Evolutionary conservation across 768 basidiomycete genomes (phyloP).

Genomic region (Lactarius deliciosus): DNA sequence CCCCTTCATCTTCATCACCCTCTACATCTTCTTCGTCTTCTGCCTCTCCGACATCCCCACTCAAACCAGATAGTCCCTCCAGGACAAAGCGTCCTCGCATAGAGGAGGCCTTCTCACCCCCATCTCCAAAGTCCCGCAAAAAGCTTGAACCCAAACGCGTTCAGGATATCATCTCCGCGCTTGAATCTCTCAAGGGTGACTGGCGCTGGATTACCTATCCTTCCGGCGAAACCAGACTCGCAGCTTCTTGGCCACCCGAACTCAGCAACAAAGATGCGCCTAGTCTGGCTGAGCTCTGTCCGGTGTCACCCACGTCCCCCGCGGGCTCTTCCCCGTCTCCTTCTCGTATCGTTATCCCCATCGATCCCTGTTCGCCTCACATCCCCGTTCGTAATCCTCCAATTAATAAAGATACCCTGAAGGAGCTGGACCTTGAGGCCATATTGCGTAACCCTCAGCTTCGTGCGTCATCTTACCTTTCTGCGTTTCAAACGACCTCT

Average conservation of each 20-base stretch:
- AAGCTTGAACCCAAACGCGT: slow-evolving; percentile 22
- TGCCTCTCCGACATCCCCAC: slow-evolving; percentile 11
- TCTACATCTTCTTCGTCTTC: slow-evolving; percentile 15
- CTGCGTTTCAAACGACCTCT: slow-evolving; percentile 4
- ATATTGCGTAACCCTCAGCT: slow-evolving; percentile 90
- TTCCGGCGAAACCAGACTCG: slow-evolving; percentile 30
- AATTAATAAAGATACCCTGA: slow-evolving; percentile 80
- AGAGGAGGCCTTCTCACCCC: slow-evolving; percentile 16
- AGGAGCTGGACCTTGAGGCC: slow-evolving; percentile 80
- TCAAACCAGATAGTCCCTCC: slow-evolving; percentile 27
- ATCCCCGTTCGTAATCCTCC: slow-evolving; percentile 71
- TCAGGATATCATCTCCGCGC: slow-evolving; percentile 26
- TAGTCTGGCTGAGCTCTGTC: slow-evolving; percentile 20
- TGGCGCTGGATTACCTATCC: slow-evolving; percentile 30
- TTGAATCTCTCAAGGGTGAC: slow-evolving; percentile 29
- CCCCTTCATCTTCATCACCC: slow-evolving; percentile 11
- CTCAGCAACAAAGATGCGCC: slow-evolving; percentile 29
- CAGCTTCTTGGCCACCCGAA: slow-evolving; percentile 31
- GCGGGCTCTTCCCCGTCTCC: slow-evolving; percentile 29
- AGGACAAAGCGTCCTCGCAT: slow-evolving; percentile 29
- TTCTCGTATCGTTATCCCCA: slow-evolving; percentile 37
- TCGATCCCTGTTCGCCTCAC: slow-evolving; percentile 49
- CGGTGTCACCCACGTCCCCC: slow-evolving; percentile 30
- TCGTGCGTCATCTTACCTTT: slow-evolving; percentile 53
- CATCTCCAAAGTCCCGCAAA: slow-evolving; percentile 24